phyloP scores from a whole-genome alignment of 176 grass and related monocot genomes.

The Dendrocalamus sinicus region DNA sequence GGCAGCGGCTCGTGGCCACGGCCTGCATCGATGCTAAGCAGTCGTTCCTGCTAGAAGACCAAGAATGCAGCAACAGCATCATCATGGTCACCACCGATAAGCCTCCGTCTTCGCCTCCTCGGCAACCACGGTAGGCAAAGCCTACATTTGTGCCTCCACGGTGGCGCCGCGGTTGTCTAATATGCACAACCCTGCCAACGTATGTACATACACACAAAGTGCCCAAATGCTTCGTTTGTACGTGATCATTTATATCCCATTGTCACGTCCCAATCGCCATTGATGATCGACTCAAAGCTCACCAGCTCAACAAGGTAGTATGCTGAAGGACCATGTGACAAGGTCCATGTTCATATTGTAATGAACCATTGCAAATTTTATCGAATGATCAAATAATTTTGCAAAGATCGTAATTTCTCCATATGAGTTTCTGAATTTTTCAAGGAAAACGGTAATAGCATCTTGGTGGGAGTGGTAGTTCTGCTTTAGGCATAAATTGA shows the following conservation, averaged over 20 bases:
- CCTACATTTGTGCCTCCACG: constrained; percentile 32
- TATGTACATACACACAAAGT: constrained; percentile 9
- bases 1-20: constrained; percentile 59
- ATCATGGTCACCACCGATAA: constrained; percentile 39
- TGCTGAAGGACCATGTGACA: too few relatives aligned
- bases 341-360: too few relatives aligned
- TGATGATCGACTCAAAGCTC: constrained; percentile 10
- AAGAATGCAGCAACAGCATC: constrained; percentile 29
- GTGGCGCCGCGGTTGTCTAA: constrained; percentile 28
- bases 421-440: too few relatives aligned
- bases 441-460: too few relatives aligned
- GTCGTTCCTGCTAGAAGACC: constrained; percentile 52
- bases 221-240: background rate
- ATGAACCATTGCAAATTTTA: too few relatives aligned
- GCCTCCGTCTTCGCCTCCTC: constrained; percentile 19
- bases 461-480: too few relatives aligned
- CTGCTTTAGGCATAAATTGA: too few relatives aligned
- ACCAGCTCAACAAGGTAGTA: background rate
- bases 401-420: too few relatives aligned
- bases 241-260: background rate
- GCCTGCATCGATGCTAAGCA: constrained; percentile 52
- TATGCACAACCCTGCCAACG: background rate
- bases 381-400: too few relatives aligned
- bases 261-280: background rate
- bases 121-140: background rate